Conservation (phyloP, 2,329 filamentous ascomycete genomes). For the Hirsutella minnesotensis region DNA sequence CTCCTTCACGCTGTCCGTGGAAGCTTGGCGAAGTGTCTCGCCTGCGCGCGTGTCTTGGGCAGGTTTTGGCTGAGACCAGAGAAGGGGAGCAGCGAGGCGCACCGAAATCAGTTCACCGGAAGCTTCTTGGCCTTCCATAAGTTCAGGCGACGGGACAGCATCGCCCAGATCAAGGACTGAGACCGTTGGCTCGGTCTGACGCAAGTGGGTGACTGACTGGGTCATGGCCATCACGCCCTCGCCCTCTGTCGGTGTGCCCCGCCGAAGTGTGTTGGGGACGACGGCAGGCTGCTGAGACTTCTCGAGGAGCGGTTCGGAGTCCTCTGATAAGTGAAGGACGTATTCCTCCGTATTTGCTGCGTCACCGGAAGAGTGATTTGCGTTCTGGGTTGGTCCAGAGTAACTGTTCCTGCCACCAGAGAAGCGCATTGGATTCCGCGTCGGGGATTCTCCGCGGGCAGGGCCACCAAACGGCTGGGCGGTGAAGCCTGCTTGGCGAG, state of each 20-base stretch:
- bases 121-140: background rate
- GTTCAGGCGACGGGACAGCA: background rate
- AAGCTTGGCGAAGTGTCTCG: background rate
- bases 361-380: background rate
- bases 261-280: conserved; percentile 26
- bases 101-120: background rate
- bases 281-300: conserved; percentile 17
- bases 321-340: background rate
- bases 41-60: background rate
- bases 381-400: no score
- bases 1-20: background rate
- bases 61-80: background rate
- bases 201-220: background rate
- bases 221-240: background rate
- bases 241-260: background rate
- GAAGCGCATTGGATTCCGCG: no score
- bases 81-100: background rate
- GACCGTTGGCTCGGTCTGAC: background rate
- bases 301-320: conserved; percentile 16
- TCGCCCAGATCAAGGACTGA: background rate
- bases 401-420: no score
- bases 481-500: background rate
- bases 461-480: no score
- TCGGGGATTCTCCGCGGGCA: no score
- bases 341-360: conserved; percentile 1